Base-by-base conservation (phyloP, 2,329 filamentous ascomycete genomes). In the Phyllachora maydis region DNA sequence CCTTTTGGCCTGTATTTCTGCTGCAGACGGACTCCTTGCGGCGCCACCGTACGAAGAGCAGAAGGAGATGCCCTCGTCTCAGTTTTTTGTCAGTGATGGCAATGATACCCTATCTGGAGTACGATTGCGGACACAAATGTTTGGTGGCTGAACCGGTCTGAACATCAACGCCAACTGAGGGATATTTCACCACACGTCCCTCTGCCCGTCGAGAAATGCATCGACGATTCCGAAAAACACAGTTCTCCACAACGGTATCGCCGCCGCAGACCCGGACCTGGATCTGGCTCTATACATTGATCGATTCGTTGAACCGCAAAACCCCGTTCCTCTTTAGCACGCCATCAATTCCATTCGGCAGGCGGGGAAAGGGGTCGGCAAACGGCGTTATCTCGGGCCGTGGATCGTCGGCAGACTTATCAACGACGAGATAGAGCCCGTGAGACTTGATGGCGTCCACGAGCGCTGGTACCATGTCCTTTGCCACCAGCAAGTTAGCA, bases 361-460 rank as follows among this genome's bases (percentile, higher is more conserved):
- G 56, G 34, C 65, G 54, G 23, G 59, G 54, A 40, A 66, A 67
- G 8, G 56, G 49, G 43, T 64, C 54, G 31, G 42, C 41, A 37
- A 52, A 38, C 21, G 49, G 37, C 32, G 44, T 29, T 23, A 36
- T 24, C 11, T 52, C 45, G 9, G 47, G 45, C 20, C 35, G 49
- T n/a, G n/a, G n/a, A 23, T 44, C 36, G 31, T 72, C 65, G 27
- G 67, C 61, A 4, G 77, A 79, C 34, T 76, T 79, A 43, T 98
- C 85, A 24, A 79, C 75, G 10, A 98, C 83, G 18, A 98, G 63
- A 4, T 91, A 85, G 23, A 98, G 59, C 14, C 88, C 85, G 23
- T 91, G 77, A 14, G 82, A 81, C 48, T 95, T 95, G 51, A 98
- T 85, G 3, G 83, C 79, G 35, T 90, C 79, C 25, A 91, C 72